Evolutionary conservation across 768 basidiomycete genomes (phyloP).

Genomic region (Collybia sordida): DNA sequence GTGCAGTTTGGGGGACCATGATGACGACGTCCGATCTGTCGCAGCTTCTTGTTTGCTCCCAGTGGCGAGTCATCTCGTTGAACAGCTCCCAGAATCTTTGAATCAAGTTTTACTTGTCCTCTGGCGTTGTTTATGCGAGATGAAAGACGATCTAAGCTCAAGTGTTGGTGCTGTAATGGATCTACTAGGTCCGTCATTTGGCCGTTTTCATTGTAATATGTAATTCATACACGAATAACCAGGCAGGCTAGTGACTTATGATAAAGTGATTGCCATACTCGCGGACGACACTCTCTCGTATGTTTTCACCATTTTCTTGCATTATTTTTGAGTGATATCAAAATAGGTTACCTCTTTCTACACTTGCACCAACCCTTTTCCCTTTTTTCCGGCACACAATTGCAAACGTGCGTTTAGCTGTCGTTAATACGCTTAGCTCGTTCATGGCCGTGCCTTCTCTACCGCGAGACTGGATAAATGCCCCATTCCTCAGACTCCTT

Average conservation of each 20-base stretch:
- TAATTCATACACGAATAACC: slow-evolving; percentile 2
- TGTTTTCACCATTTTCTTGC: slow-evolving; percentile 27
- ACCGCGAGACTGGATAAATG: slow-evolving; percentile 77
- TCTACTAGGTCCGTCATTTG: slow-evolving; percentile 64
- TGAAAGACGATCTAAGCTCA: slow-evolving; percentile 96
- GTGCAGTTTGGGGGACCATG: slow-evolving; percentile 77
- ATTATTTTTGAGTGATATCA: neutral
- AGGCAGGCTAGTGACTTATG: slow-evolving; percentile 84
- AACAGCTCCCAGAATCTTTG: slow-evolving; percentile 70
- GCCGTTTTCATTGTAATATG: slow-evolving; percentile 1
- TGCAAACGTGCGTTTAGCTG: slow-evolving; percentile 86
- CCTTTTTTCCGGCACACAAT: slow-evolving; percentile 99
- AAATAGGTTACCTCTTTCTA: slow-evolving; percentile 75
- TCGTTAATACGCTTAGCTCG: slow-evolving; percentile 83
- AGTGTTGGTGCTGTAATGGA: slow-evolving; percentile 99
- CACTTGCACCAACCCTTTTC: slow-evolving; percentile 83
- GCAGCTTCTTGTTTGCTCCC: slow-evolving; percentile 91
- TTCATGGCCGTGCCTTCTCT: slow-evolving; percentile 81
- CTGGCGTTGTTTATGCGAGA: slow-evolving; percentile 87
- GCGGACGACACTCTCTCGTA: slow-evolving; percentile 71
- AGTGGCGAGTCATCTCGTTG: slow-evolving; percentile 79
- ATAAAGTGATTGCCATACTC: slow-evolving; percentile 75
- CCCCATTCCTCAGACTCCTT: slow-evolving; percentile 76
- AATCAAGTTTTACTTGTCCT: slow-evolving; percentile 77
- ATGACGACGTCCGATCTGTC: slow-evolving; percentile 96